Base-by-base conservation (phyloP, 2,329 filamentous ascomycete genomes). In the Fusarium denticulatum region DNA sequence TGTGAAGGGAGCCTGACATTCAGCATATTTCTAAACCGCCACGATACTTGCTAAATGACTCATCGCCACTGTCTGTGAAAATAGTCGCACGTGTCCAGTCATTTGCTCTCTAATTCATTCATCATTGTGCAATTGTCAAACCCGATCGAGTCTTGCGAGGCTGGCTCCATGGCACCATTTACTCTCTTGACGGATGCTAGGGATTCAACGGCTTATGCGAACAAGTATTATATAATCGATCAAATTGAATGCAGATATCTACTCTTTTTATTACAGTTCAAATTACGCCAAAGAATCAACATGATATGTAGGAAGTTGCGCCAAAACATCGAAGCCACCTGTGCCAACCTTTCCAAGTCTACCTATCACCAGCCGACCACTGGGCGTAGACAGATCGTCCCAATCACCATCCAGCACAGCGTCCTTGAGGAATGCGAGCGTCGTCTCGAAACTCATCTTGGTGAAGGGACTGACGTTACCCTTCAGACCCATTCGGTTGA, bases 361-460 rank as follows among this genome's bases (percentile, higher is more conserved):
- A 22, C 97, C 96, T 80, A 96, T 91, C 55, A 98, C 95, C 78
- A 99, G 93, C 67, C 96, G 89, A 71, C 94, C 92, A 82, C 93
- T 96, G 0, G 97, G 96, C 68, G 93, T 95, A 67, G 88, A 90
- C 69, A 99, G 85, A 78, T 96, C 93, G 82, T 99, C 96, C 88
- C 91, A 94, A 82, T 98, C 96, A 56, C 94, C 92, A 79, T 97
- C 94, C 65, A 97, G 86, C 32, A 98, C 92, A 3, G 96, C 95
- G 80, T 98, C 96, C 82, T 93, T 95, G 79, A 99, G 87, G 86
- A 98, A 98, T 2, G 93, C 92, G 43, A 98, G 89, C 6, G 96
- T 99, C 8, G 96, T 99, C 88, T 99, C 96, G 85, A 98, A 99
- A 82, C 94, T 97, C 96, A 98, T 98, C 88, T 98, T 98, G 84